Evolutionary conservation across 352 stramenopile genomes (phyloP).

Genomic region (Phytopythium helicoides): DNA sequence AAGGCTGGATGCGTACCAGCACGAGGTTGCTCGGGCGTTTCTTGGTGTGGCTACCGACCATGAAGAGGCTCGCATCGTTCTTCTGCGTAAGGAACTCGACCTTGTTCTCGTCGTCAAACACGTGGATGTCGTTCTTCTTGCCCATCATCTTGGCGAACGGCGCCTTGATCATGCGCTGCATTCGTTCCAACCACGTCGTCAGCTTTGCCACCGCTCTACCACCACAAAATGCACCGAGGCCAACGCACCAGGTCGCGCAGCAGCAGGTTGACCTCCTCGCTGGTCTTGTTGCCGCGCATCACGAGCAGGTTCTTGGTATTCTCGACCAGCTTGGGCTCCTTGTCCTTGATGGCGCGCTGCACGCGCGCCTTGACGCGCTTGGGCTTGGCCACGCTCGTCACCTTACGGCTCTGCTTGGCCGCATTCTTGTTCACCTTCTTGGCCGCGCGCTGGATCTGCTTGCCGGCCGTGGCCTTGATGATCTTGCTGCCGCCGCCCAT

Average conservation of each 20-base stretch:
- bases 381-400: conserved; percentile 61
- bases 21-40: conserved; percentile 99
- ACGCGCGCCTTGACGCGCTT: conserved; percentile 84
- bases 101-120: conserved; percentile 93
- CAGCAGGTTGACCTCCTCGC: conserved; percentile 75
- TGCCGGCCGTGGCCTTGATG: conserved; percentile 65
- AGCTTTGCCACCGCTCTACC: not conserved
- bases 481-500: conserved; percentile 68
- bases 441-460: conserved; percentile 61
- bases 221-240: not conserved
- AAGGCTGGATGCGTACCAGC: conserved; percentile 45
- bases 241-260: conserved; percentile 72
- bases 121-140: conserved; percentile 94
- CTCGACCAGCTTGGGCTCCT: conserved; percentile 90
- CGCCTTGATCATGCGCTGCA: conserved; percentile 83
- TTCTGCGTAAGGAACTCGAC: conserved; percentile 95
- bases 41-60: conserved; percentile 97
- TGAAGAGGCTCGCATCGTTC: conserved; percentile 98
- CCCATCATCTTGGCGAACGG: conserved; percentile 87
- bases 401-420: conserved; percentile 72
- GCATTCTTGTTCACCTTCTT: conserved; percentile 69
- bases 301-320: conserved; percentile 91
- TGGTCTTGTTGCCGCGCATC: conserved; percentile 90
- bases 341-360: conserved; percentile 80
- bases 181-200: too few relatives aligned